Conservation (phyloP, 2,329 filamentous ascomycete genomes). For the Rutstroemia sp. region DNA sequence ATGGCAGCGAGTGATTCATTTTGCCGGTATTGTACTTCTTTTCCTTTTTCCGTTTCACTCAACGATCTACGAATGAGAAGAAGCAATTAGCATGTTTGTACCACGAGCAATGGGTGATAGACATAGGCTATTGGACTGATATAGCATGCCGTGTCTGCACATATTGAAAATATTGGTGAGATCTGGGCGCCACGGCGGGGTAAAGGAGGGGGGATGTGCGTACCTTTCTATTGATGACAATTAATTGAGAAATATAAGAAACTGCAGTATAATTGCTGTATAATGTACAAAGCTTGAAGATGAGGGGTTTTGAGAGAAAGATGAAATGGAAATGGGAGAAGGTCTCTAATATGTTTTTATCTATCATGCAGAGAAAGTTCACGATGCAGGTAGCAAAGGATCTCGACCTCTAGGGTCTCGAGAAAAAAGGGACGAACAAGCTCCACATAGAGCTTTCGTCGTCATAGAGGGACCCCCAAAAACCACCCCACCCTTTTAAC, state of each 20-base stretch:
- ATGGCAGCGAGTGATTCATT: constrained; percentile 8
- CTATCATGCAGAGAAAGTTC: not conserved
- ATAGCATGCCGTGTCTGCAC: not conserved
- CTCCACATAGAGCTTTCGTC: constrained; percentile 4
- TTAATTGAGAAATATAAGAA: not conserved
- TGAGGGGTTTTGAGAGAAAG: too few species aligned
- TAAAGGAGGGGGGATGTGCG: constrained; percentile 4
- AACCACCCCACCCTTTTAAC: not conserved
- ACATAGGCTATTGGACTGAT: not conserved
- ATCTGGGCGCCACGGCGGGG: constrained; percentile 8
- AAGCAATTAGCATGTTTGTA: not conserved
- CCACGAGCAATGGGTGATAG: not conserved
- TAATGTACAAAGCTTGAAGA: too few species aligned
- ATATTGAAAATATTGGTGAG: not conserved
- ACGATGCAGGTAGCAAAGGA: not conserved
- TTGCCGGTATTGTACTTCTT: not conserved
- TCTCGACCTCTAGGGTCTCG: not conserved
- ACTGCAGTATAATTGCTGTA: not conserved
- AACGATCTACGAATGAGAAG: not conserved
- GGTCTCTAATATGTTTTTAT: too few species aligned
- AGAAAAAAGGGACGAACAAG: not conserved
- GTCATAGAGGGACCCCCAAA: constrained; percentile 1
- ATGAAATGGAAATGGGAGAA: too few species aligned
- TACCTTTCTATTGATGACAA: not conserved
- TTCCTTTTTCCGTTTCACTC: not conserved